A percentile compares a stretch with the other conserved stretches of the same genome.
Conservation (phyloP, 257 asterid species). For the Solanum tarijense region DNA sequence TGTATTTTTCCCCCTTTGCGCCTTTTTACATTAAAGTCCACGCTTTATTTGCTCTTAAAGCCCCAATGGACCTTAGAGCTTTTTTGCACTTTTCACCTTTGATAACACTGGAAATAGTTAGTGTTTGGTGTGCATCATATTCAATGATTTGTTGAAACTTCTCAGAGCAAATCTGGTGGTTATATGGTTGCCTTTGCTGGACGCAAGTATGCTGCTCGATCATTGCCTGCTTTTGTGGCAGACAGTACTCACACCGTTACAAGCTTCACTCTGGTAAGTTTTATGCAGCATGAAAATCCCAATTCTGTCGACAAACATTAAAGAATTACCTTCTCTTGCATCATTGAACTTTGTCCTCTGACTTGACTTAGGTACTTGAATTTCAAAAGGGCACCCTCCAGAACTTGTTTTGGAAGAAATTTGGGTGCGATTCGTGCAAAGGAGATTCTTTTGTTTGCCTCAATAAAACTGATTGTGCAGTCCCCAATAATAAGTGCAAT, state of each 20-base stretch:
- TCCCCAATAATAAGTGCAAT: slow-evolving; percentile 42
- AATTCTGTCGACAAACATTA: not conserved
- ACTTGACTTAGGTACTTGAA: slow-evolving; percentile 57
- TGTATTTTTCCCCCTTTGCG: too few species aligned
- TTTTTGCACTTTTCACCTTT: too few species aligned
- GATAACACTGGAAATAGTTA: not conserved
- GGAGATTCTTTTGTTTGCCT: slow-evolving; percentile 56
- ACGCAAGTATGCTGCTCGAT: slow-evolving; percentile 72
- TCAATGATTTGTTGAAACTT: not conserved
- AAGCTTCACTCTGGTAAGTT: slow-evolving; percentile 77
- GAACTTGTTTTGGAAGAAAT: slow-evolving; percentile 78
- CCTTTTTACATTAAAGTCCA: too few species aligned
- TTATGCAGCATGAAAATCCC: not conserved
- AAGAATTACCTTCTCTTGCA: not conserved
- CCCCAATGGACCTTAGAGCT: too few species aligned
- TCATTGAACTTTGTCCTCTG: not conserved
- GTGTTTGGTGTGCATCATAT: not conserved
- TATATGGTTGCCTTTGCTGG: slow-evolving; percentile 97
- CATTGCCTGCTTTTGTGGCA: slow-evolving; percentile 65
- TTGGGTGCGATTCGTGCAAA: slow-evolving; percentile 57
- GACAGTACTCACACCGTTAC: slow-evolving; percentile 48
- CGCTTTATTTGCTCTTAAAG: too few species aligned
- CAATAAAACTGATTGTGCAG: slow-evolving; percentile 73
- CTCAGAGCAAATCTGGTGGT: slow-evolving; percentile 48
- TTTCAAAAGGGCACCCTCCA: slow-evolving; percentile 73